Evolutionary conservation across 306 rosid genomes (phyloP), one percentile per base, ranked within the genome.

Genomic region (Cucumis sativus): DNA sequence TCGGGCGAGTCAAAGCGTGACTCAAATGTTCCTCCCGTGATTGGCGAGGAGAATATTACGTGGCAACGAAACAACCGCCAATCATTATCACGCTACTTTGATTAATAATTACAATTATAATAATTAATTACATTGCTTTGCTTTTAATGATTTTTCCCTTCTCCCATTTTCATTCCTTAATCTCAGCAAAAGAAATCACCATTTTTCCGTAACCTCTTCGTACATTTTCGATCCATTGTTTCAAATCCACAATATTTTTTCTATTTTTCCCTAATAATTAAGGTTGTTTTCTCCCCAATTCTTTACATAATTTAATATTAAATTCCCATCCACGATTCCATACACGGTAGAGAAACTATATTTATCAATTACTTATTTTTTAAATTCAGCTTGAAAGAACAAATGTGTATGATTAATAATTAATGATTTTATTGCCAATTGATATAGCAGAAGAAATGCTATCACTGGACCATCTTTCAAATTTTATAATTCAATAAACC

Each of bases 161-260:
- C 23, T 8, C 41, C 41, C n/a, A 45, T 49, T 25, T 72, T 28
- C 60, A 51, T 49, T 72, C 76, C 37, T 72, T 33, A 51, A 72
- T 75, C 66, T 75, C 39, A 39, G 67, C 78, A 55, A 75, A 28
- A 33, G 30, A 33, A 74, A 37, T 55, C 54, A 35, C 67, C 8
- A 55, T 37, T 75, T 23, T 75, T 75, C 78, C 78, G 78, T 75
- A 75, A 55, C 52, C 35, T 10, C 23, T 75, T 75, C 67, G 78
- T 57, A 59, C 65, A 75, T 30, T 12, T 28, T 10, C 30, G 30
- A 28, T 28, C 40, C n/a, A 5, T 67, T 41, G 9, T 37, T 9
- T 65, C 45, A 65, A 40, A 68, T 40, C 14, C 14, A 20, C 33
- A 25, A 58, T 52, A 52, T 21, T 58, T 9, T 58, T 20, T 58